Base-by-base conservation (phyloP, 352 stramenopile species). In the Phytophthora melonis region DNA sequence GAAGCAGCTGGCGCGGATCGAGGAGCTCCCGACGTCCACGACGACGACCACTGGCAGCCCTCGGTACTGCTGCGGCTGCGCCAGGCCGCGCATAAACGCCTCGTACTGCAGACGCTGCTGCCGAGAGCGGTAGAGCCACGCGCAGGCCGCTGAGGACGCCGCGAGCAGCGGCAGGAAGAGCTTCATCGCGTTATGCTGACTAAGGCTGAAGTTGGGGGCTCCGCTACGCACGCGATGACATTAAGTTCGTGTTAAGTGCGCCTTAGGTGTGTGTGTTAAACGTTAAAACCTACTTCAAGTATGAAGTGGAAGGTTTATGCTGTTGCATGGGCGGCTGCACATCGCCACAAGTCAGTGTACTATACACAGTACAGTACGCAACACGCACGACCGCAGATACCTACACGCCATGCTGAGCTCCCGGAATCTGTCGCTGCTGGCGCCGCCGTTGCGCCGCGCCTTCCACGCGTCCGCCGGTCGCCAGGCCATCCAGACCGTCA, bases 11-110 rank as follows among this genome's bases (percentile, higher is more conserved):
- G 92, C 92, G 54, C 95, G 93, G 57, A 98, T 87, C 43, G 93
- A 98, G 18, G 93, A 98, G 77, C 93, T 98, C 63, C 95, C 96
- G 30, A 98, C 83, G 77, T 98, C 96, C 32, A 98, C 75, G 36
- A 96, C 88, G 55, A 98, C 72, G 49, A 84, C 72, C 30, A 92
- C 66, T 23, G 86, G 82, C 23, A 81, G 64, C 16, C 76, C 77
- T 21, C 70, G 75, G 67, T 90, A 92, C 36, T 76, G 58, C n/a
- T 82, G 54, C n/a, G 77, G 75, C 25, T 83, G 66, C 10, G 81
- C 79, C 16, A 76, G 18, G 0, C 83, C 79, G 5, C 39, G 52
- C 18, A 86, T 14, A 32, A 84, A 71, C 25, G 56, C 58, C 19
- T 68, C n/a, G 3, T 66, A 47, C 59, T 73, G 55, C 2, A 67